Conservation (phyloP, 495 filamentous ascomycete species). For the Aeminium ludgeri region DNA sequence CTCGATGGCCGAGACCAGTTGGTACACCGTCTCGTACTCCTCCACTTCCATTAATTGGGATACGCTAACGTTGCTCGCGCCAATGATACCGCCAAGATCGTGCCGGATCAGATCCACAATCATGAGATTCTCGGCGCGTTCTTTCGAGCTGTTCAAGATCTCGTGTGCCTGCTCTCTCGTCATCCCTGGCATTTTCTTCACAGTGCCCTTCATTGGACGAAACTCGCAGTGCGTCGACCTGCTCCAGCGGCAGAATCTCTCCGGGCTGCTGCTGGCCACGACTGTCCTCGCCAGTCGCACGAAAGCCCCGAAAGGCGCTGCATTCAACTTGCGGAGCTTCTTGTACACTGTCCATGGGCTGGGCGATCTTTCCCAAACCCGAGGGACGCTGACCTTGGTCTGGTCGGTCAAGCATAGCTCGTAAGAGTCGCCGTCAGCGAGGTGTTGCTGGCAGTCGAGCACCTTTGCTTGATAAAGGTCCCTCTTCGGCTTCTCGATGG, state of each 20-base stretch:
- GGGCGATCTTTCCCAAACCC: too few species aligned
- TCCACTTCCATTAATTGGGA: constrained; percentile 64
- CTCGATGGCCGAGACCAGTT: constrained; percentile 77
- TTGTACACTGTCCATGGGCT: constrained; percentile 55
- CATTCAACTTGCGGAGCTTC: constrained; percentile 51
- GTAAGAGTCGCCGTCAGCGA: constrained; percentile 72
- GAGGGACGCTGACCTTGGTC: constrained; percentile 42
- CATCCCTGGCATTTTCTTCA: constrained; percentile 48
- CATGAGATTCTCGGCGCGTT: constrained; percentile 94
- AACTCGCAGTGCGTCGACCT: constrained; percentile 42
- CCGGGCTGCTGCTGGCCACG: constrained; percentile 72
- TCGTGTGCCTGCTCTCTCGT: constrained; percentile 50
- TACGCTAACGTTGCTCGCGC: constrained; percentile 47
- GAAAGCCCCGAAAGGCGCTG: constrained; percentile 76
- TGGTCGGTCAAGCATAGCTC: constrained; percentile 79
- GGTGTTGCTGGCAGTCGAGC: constrained; percentile 47
- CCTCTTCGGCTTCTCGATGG: constrained; percentile 2
- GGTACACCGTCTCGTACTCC: constrained; percentile 75
- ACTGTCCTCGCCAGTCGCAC: constrained; percentile 38
- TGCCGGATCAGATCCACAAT: constrained; percentile 90
- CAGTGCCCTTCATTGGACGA: constrained; percentile 90
- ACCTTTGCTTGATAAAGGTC: constrained; percentile 46
- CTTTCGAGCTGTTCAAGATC: constrained; percentile 64
- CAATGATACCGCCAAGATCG: constrained; percentile 70
- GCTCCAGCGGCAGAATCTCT: constrained; percentile 65